Conservation (phyloP, 768 basidiomycete genomes). For the Russula sp. region DNA sequence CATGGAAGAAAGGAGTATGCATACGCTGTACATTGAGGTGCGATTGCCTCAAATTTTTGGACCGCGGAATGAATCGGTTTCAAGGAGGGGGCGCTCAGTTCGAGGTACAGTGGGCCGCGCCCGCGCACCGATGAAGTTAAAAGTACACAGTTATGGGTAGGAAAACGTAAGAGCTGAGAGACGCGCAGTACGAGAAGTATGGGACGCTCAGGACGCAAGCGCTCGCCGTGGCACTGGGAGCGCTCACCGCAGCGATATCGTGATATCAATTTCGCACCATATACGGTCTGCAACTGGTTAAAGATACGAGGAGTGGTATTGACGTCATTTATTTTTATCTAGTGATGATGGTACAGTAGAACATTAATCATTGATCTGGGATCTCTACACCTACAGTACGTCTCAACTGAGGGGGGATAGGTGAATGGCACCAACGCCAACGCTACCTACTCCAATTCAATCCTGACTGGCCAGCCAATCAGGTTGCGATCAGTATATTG, state of each 20-base stretch:
- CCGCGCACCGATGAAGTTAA: constrained; percentile 4
- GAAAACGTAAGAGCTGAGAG: constrained; percentile 5
- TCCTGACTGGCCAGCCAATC: too few relatives aligned
- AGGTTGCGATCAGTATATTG: too few relatives aligned
- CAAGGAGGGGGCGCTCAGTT: neutral
- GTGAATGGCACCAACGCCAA: neutral
- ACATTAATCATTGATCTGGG: neutral
- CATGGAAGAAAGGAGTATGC: neutral
- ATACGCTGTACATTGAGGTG: neutral
- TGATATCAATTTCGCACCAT: neutral
- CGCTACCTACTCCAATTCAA: too few relatives aligned
- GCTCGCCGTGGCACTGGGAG: neutral
- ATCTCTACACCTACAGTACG: neutral
- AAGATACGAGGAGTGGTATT: neutral
- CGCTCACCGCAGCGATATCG: neutral
- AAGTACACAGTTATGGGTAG: neutral
- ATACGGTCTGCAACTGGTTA: neutral
- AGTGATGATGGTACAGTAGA: neutral
- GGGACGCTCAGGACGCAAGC: neutral
- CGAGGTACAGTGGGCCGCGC: constrained; percentile 1
- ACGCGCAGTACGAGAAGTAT: neutral
- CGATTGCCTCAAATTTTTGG: neutral
- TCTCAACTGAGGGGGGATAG: neutral
- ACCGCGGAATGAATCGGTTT: constrained; percentile 7
- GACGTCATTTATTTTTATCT: constrained; percentile 4